A percentile compares a stretch with the other conserved stretches of the same genome.
These are phyloP conservation scores for Peziza echinospora DNA, from an alignment of 495 filamentous ascomycete species.

Conservation along the genomic window DNA sequence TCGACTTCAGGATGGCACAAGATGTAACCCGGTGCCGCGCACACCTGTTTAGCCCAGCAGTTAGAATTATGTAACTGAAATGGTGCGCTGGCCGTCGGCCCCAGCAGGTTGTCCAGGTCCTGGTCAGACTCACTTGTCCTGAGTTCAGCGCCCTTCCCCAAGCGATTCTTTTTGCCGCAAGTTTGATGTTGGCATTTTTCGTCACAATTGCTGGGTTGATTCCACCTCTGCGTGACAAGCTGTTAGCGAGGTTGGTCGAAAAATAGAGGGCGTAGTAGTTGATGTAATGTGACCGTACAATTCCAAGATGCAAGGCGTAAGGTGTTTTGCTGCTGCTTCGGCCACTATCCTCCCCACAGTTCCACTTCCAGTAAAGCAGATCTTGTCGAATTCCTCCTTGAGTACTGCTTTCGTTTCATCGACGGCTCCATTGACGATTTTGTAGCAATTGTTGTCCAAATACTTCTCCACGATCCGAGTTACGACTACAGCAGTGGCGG, in stretches of 20 bases:
- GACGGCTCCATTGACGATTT: constrained; percentile 57
- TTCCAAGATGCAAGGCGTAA: constrained; percentile 77
- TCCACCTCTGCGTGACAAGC: no score
- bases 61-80: no score
- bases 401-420: constrained; percentile 63
- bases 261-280: no score
- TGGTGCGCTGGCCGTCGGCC: no score
- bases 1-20: constrained; percentile 57
- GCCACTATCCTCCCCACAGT: constrained; percentile 69
- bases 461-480: constrained; percentile 47
- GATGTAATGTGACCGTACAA: no score
- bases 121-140: constrained; percentile 72
- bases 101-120: no score
- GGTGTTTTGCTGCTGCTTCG: constrained; percentile 73
- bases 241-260: no score
- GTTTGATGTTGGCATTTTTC: constrained; percentile 50
- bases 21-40: constrained; percentile 67
- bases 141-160: constrained; percentile 76
- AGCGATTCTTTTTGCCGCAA: constrained; percentile 65
- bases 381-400: constrained; percentile 86
- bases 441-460: constrained; percentile 58
- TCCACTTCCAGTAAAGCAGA: constrained; percentile 76
- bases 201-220: constrained; percentile 78
- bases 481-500: constrained; percentile 51
- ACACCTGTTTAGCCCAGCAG: no score